phyloP scores from a whole-genome alignment of 192 early-diverging fungal genomes.

The Phycomyces nitens region DNA sequence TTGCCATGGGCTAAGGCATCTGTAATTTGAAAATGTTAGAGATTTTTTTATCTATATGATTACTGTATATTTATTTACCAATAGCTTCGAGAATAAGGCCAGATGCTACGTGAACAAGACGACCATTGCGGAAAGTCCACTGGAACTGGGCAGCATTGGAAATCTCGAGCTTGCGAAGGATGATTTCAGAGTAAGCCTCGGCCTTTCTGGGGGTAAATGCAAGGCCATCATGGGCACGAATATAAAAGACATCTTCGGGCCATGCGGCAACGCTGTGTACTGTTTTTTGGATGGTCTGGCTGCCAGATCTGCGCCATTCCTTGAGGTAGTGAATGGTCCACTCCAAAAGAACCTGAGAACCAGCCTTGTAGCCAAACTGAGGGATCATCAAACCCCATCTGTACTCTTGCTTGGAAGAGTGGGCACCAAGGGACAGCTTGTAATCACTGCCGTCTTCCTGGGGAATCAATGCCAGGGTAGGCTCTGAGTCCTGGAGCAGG shows the following conservation, averaged over 20 bases:
- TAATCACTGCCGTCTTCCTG: not conserved
- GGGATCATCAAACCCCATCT: conserved; percentile 34
- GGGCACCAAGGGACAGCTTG: conserved; percentile 1
- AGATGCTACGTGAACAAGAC: conserved; percentile 24
- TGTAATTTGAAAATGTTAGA: not conserved
- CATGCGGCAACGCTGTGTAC: conserved; percentile 12
- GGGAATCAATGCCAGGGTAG: conserved; percentile 8
- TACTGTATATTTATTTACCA: too few relatives aligned
- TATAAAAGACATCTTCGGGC: conserved; percentile 25
- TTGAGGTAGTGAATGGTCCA: conserved; percentile 20
- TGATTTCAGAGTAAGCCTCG: conserved; percentile 15
- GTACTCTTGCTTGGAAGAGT: conserved; percentile 10
- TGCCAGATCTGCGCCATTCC: conserved; percentile 17
- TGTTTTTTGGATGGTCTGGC: conserved; percentile 2
- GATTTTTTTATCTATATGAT: too few relatives aligned
- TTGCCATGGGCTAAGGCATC: conserved; percentile 16
- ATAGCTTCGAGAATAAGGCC: conserved; percentile 23
- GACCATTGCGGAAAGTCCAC: conserved; percentile 23
- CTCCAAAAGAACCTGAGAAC: conserved; percentile 15
- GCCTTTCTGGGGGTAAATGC: conserved; percentile 13
- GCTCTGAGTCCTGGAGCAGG: conserved; percentile 11
- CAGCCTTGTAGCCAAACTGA: conserved; percentile 9
- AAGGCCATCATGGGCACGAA: conserved; percentile 13
- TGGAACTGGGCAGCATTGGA: conserved; percentile 10
- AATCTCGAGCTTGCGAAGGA: conserved; percentile 6